phyloP scores from a whole-genome alignment of 805 yeast species.

The Wickerhamomyces bisporus region DNA sequence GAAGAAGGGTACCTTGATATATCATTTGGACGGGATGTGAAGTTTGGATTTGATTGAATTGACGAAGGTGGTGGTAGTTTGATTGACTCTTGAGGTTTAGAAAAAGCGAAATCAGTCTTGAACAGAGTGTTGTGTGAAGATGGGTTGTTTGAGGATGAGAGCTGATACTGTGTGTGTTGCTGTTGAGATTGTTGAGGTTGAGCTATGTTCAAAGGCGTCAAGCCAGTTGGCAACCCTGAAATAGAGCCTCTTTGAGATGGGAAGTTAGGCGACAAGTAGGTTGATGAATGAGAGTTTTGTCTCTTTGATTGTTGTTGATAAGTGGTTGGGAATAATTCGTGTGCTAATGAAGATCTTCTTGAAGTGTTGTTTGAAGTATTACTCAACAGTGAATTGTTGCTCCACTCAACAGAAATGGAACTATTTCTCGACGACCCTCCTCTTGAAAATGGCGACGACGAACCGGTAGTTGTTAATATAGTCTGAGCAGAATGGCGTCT shows the following conservation, averaged over 20 bases:
- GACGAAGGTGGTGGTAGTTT: conserved; percentile 16
- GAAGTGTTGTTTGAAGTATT: conserved; percentile 27
- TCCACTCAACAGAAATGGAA: conserved; percentile 32
- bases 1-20: background rate
- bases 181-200: conserved; percentile 1
- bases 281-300: conserved; percentile 16
- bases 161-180: background rate
- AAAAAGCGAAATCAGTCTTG: conserved; percentile 14
- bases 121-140: conserved; percentile 2
- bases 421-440: conserved; percentile 36
- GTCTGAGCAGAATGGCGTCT: conserved; percentile 26
- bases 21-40: conserved; percentile 1
- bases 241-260: conserved; percentile 19
- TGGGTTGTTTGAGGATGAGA: too few relatives aligned
- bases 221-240: conserved; percentile 17
- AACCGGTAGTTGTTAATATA: conserved; percentile 18
- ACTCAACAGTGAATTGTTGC: conserved; percentile 13
- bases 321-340: conserved; percentile 37
- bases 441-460: conserved; percentile 29
- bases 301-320: conserved; percentile 8
- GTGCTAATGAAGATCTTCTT: conserved; percentile 39
- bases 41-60: conserved; percentile 11
- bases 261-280: conserved; percentile 19
- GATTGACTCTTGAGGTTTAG: conserved; percentile 4
- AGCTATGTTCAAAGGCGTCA: conserved; percentile 19